Evolutionary conservation across 257 asterid genomes (phyloP).

Genomic region (Nemophila menziesii): DNA sequence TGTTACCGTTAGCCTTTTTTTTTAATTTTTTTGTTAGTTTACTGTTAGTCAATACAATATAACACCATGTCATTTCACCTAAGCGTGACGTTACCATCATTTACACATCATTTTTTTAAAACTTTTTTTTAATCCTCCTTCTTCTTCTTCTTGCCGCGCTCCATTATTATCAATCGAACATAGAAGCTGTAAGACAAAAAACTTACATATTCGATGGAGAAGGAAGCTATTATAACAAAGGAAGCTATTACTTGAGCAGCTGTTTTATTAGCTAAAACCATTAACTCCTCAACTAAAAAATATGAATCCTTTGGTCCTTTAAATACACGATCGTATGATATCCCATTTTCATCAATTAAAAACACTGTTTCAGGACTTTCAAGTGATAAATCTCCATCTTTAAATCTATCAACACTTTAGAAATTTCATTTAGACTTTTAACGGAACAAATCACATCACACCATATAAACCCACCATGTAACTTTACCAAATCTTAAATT

Average conservation of each 20-base stretch:
- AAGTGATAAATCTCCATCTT: conserved; percentile 67
- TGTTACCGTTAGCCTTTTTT: too few relatives aligned
- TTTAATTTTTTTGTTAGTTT: too few relatives aligned
- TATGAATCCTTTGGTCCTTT: conserved; percentile 40
- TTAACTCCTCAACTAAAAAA: conserved; percentile 76
- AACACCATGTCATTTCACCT: too few relatives aligned
- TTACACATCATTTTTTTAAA: too few relatives aligned
- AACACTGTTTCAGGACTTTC: conserved; percentile 62
- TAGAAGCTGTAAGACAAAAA: conserved; percentile 52
- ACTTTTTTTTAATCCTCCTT: too few relatives aligned
- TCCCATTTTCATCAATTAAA: conserved; percentile 63
- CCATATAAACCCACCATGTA: conserved; percentile 22
- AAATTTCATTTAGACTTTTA: conserved; percentile 40
- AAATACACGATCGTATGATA: conserved; percentile 49
- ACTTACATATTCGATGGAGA: conserved; percentile 89
- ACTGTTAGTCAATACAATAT: too few relatives aligned
- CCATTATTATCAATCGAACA: too few relatives aligned
- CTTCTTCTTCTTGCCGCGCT: too few relatives aligned
- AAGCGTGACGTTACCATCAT: too few relatives aligned
- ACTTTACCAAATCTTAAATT: conserved; percentile 20
- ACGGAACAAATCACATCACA: conserved; percentile 42
- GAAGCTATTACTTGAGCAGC: conserved; percentile 88
- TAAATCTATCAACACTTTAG: conserved; percentile 54
- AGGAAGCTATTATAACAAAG: conserved; percentile 56
- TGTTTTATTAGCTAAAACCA: conserved; percentile 78